Base-by-base conservation (phyloP, 768 basidiomycete genomes). In the Agaricus sinodeliciosus region DNA sequence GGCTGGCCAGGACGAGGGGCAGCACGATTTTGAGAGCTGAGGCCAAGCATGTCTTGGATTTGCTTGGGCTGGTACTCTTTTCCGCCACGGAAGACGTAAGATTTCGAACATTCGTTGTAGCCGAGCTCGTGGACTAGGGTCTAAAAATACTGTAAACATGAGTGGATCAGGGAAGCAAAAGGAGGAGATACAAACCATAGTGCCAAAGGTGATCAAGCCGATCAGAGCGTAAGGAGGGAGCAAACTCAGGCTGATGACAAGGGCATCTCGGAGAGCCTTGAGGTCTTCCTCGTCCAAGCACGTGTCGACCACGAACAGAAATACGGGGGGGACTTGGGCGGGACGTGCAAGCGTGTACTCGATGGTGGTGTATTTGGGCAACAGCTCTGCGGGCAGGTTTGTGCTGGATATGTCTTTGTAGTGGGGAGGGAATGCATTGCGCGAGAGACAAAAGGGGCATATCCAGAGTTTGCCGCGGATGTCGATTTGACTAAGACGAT, bases 381-480 rank as follows among this genome's bases (percentile, higher is more conserved):
- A 71, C 27, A 99, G 80, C 67, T 99, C 96, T 12, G 94, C 88
- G 46, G 96, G 96, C 16, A 98, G 80, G 70, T 98, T 98, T 59
- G 90, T 94, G 70, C 87, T 88, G 43, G 94, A 93, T 59, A 99
- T 95, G 66, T 98, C 95, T 72, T 96, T 95, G 79, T 99, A 99
- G 68, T 99, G 95, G 0, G 91, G 90, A 4, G 96, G 96, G 73
- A 99, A 97, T 2, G 94, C 83, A 67, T 98, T 99, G 55, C 96
- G 87, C 34, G 90, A 86, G 48, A 99, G 77, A 72, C 96, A 99
- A 75, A 99, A 98, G 3, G 96, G 96, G 64, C 96, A 99, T 59
- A 98, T 99, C 96, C 96, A 99, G 49, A 99, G 82, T 70, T 98
- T 98, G 61, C 90, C 95, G 62, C 96, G 84, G 58, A 97, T 92